phyloP scores from a whole-genome alignment of 441 rosid genomes.

The Erodium moschatum region DNA sequence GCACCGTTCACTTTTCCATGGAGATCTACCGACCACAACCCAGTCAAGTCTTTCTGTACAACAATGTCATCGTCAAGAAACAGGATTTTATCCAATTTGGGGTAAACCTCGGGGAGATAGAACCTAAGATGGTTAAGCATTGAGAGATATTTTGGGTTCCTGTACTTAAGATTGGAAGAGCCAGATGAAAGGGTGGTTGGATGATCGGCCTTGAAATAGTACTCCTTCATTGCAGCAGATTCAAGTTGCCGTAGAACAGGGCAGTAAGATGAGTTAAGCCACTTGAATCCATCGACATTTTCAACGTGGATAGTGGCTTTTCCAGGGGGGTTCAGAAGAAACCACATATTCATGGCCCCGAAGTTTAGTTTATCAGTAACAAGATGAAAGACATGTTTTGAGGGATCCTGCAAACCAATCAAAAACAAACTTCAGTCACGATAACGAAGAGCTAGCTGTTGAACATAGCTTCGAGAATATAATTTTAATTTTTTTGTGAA shows the following conservation, averaged over 20 bases:
- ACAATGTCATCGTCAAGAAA: conserved; percentile 91
- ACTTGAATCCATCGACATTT: conserved; percentile 59
- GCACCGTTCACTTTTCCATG: conserved; percentile 89
- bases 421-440: neutral
- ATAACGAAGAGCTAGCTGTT: neutral
- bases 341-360: conserved; percentile 94
- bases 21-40: conserved; percentile 44
- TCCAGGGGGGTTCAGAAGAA: conserved; percentile 78
- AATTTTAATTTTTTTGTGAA: neutral
- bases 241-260: conserved; percentile 96
- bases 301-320: conserved; percentile 70
- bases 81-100: conserved; percentile 62
- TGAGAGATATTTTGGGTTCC: conserved; percentile 19
- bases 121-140: conserved; percentile 84
- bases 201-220: conserved; percentile 93
- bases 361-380: conserved; percentile 75
- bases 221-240: conserved; percentile 89
- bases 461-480: neutral
- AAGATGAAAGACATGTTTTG: conserved; percentile 86
- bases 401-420: conserved; percentile 46
- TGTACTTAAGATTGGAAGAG: conserved; percentile 38
- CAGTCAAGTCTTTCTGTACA: conserved; percentile 72
- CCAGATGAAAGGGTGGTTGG: conserved; percentile 70
- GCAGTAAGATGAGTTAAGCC: conserved; percentile 66
- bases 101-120: conserved; percentile 84